Evolutionary conservation across 208 protist genomes (phyloP).

Genomic region (Crithidia fasciculata): DNA sequence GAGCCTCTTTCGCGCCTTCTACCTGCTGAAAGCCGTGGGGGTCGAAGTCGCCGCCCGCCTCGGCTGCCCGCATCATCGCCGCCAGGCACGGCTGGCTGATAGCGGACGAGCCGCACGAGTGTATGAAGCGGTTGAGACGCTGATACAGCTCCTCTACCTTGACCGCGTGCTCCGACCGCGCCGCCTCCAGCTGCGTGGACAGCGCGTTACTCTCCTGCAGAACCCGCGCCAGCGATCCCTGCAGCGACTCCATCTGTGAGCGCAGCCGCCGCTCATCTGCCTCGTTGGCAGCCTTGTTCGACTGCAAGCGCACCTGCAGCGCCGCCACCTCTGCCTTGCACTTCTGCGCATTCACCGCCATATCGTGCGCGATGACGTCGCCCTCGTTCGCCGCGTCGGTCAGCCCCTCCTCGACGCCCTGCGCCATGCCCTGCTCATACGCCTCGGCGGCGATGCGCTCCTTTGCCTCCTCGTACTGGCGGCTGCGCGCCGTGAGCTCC

Average conservation of each 20-base stretch:
- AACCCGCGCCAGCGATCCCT: conserved; percentile 21
- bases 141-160: conserved; percentile 35
- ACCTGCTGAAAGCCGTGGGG: conserved; percentile 28
- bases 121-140: conserved; percentile 24
- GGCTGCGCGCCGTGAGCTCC: conserved; percentile 54
- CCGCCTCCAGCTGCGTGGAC: conserved; percentile 25
- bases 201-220: conserved; percentile 28
- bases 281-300: conserved; percentile 40
- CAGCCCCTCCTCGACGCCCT: conserved; percentile 65
- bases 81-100: conserved; percentile 35
- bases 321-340: conserved; percentile 56
- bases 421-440: conserved; percentile 60
- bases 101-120: conserved; percentile 16
- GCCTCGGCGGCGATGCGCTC: conserved; percentile 51
- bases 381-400: conserved; percentile 50
- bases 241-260: conserved; percentile 48
- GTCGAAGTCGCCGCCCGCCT: conserved; percentile 31
- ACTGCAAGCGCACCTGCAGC: conserved; percentile 53
- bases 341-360: conserved; percentile 55
- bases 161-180: conserved; percentile 19
- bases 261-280: conserved; percentile 46
- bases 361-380: conserved; percentile 52
- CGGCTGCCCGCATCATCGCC: conserved; percentile 34
- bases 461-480: conserved; percentile 60
- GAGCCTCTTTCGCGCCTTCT: conserved; percentile 25